A percentile compares a stretch with the other conserved stretches of the same genome.
phyloP scores from a whole-genome alignment of 2,329 filamentous ascomycete species.

The Seiridium unicorne region DNA sequence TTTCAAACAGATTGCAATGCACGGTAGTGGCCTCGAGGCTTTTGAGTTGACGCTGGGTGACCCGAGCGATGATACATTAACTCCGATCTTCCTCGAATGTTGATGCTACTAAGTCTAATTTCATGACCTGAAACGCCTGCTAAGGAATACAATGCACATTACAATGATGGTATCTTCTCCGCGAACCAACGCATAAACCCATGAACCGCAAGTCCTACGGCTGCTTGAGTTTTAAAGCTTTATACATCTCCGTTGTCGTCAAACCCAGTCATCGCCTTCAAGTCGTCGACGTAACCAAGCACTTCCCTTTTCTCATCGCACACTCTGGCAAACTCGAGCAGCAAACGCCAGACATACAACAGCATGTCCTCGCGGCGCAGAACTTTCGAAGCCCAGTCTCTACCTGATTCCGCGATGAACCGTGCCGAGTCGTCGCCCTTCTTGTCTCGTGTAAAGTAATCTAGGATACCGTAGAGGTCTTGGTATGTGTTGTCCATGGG shows the following conservation, averaged over 20 bases:
- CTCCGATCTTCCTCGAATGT: too few relatives aligned
- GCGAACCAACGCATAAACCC: too few relatives aligned
- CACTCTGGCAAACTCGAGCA: slow-evolving; percentile 43
- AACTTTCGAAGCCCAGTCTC: slow-evolving; percentile 51
- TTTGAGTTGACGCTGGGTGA: too few relatives aligned
- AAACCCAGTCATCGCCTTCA: slow-evolving; percentile 6
- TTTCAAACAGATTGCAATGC: too few relatives aligned
- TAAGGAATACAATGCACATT: too few relatives aligned
- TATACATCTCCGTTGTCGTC: not conserved
- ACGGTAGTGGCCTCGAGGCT: too few relatives aligned
- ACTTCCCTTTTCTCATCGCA: slow-evolving; percentile 27
- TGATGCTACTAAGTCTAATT: too few relatives aligned
- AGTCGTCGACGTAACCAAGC: slow-evolving; percentile 27
- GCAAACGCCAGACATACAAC: slow-evolving; percentile 51
- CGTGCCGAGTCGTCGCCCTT: slow-evolving; percentile 42
- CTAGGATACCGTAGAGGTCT: slow-evolving; percentile 56
- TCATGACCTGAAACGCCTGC: too few relatives aligned
- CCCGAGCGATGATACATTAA: too few relatives aligned
- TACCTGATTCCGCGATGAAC: slow-evolving; percentile 48
- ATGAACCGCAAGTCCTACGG: too few relatives aligned
- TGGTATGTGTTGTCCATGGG: slow-evolving; percentile 59
- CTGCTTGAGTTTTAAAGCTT: not conserved
- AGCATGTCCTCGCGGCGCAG: slow-evolving; percentile 54
- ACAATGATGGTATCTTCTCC: too few relatives aligned
- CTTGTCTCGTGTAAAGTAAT: slow-evolving; percentile 50